Conservation (phyloP, 116 monocot genomes). For the Trichopus zeylanicus region DNA sequence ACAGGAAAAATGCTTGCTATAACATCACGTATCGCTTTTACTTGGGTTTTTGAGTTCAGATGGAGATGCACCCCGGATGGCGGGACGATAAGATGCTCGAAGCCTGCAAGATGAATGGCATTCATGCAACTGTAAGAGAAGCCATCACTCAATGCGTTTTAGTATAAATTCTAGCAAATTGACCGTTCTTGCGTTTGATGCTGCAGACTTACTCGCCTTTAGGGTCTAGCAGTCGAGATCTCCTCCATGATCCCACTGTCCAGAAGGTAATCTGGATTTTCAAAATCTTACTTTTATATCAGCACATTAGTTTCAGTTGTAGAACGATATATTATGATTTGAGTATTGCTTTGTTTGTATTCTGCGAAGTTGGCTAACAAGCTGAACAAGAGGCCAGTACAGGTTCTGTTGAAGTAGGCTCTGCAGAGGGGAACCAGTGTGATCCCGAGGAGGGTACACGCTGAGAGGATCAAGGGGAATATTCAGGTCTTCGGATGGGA, state of each 20-base stretch:
- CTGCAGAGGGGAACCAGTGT: conserved; percentile 49
- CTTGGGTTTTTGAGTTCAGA: conserved; percentile 9
- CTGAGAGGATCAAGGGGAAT: conserved; percentile 46
- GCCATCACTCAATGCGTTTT: neutral
- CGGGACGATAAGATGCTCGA: conserved; percentile 50
- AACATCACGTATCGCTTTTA: neutral
- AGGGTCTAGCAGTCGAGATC: conserved; percentile 32
- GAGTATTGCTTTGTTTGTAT: neutral
- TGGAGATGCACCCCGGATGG: conserved; percentile 75
- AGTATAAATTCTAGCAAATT: too few species aligned
- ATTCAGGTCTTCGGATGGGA: conserved; percentile 52
- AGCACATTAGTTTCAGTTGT: too few species aligned
- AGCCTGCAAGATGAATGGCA: conserved; percentile 37
- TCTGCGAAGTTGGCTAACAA: conserved; percentile 31
- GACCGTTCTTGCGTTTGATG: neutral
- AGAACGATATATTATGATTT: too few species aligned
- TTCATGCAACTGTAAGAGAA: conserved; percentile 36
- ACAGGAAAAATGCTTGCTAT: neutral
- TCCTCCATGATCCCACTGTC: conserved; percentile 38
- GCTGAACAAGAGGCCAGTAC: conserved; percentile 43
- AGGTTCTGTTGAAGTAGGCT: conserved; percentile 34
- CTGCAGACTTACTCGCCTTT: conserved; percentile 53
- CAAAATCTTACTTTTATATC: too few species aligned
- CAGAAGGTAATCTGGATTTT: conserved; percentile 15
- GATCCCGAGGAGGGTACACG: conserved; percentile 39